Base-by-base conservation (phyloP, 2,329 filamentous ascomycete species). In the Aspergillus sp. region DNA sequence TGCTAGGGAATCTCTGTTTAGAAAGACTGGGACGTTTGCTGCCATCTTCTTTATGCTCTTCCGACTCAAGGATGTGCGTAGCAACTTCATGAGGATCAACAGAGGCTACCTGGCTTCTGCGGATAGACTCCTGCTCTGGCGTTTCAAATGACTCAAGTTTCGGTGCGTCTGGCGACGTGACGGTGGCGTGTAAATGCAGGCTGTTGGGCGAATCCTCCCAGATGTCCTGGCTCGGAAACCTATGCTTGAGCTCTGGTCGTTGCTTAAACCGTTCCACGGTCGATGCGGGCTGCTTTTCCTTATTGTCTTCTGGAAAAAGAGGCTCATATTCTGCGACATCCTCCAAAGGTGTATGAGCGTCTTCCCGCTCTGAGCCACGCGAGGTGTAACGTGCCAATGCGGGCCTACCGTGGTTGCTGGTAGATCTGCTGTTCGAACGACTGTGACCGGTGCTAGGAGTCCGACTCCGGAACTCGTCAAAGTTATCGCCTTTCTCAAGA, bases 151-250 rank as follows among this genome's bases (percentile, higher is more conserved):
- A 41, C 44, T 60, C 62, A 37, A 68, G 62, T 62, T 72, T 76
- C 0, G 76, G 73, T 27, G 79, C 62, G 59, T 90, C 86, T 1
- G 90, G 90, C 0, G 88, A 93, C 2, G 85, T 88, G 6, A 97
- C 91, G 50, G 88, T 90, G 3, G 90, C 84, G 30, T 79, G 73
- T 43, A 81, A 82, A 60, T 93, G 83, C 45, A 88, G 76, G 68
- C 90, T 95, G 62, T 84, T 86, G 3, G 94, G 93, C 0, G 89
- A 85, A 66, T 98, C 94, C 72, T 98, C 93, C 93, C 93, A 98
- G 37, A 97, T 82, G 65, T 98, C 93, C 65, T 90, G 86, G 67
- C 90, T 96, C 1, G 93, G 93, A 69, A 98, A 98, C 52, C 85
- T 85, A 53, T 82, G 80, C 51, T 78, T 72, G 54, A 81, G 76